Evolutionary conservation across 192 early-diverging fungal species (phyloP).

Genomic region (Spizellomyces punctatus): DNA sequence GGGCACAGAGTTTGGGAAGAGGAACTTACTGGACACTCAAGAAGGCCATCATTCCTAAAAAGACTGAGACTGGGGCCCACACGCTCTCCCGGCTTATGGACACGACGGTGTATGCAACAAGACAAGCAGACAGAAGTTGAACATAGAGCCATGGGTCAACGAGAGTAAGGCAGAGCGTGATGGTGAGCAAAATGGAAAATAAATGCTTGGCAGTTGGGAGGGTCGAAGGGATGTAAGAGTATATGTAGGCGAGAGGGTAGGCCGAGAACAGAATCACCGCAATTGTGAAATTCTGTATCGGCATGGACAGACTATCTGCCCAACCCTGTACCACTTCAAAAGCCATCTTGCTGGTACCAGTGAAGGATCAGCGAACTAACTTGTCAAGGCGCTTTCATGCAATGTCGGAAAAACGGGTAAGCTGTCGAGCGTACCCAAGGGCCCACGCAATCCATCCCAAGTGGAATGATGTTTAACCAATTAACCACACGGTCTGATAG

Average conservation of each 20-base stretch:
- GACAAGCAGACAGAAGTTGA: constrained; percentile 12
- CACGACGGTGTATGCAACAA: constrained; percentile 9
- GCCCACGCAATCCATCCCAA: no score
- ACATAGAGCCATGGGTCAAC: constrained; percentile 3
- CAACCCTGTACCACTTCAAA: neutral
- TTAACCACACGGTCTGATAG: no score
- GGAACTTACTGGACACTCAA: constrained; percentile 17
- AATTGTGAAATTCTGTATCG: constrained; percentile 15
- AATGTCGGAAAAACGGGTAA: no score
- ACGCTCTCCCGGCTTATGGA: neutral
- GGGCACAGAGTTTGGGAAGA: neutral
- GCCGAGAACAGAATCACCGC: constrained; percentile 15
- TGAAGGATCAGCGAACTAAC: no score
- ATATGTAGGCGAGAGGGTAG: constrained; percentile 19
- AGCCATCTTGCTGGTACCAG: neutral
- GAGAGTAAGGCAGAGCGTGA: constrained; percentile 8
- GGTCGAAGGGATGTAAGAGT: constrained; percentile 9
- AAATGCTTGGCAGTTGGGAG: constrained; percentile 15
- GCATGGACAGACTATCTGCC: constrained; percentile 3
- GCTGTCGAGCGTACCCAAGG: no score
- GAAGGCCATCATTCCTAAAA: constrained; percentile 7
- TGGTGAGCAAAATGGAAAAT: constrained; percentile 23
- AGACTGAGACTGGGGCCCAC: constrained; percentile 4
- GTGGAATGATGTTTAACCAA: no score
- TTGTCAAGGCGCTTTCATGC: no score